A percentile compares a stretch with the other conserved stretches of the same genome.
These are phyloP conservation scores for Aspergillus brasiliensis DNA, from an alignment of 2,329 filamentous ascomycete species.

Conservation along the genomic window DNA sequence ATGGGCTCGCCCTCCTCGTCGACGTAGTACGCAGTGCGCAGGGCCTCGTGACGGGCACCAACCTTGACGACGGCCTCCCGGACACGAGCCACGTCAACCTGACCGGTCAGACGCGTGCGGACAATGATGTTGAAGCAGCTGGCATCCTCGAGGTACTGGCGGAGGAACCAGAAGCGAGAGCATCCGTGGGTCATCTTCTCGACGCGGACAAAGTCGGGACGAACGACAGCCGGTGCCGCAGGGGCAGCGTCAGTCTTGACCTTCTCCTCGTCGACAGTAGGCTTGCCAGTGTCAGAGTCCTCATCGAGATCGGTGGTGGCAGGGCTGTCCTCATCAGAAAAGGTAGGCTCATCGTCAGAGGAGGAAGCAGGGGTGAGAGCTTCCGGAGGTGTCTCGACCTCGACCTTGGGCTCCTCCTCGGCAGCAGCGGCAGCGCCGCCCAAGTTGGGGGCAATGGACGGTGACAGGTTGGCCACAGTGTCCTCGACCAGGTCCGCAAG, in stretches of 20 bases:
- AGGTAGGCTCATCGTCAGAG: too few relatives aligned
- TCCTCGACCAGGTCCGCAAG: background rate
- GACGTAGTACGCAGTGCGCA: background rate
- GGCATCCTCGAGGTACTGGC: slow-evolving; percentile 18
- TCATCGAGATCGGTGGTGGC: background rate
- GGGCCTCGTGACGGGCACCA: background rate
- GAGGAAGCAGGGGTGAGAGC: too few relatives aligned
- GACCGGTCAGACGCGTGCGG: background rate
- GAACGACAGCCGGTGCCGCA: background rate
- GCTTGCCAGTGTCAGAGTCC: background rate
- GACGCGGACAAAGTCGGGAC: background rate
- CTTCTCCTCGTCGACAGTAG: background rate
- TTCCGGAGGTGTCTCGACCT: background rate
- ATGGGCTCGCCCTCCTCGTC: background rate
- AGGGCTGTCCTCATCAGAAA: too few relatives aligned
- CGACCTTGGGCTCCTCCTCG: background rate
- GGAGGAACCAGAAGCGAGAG: background rate
- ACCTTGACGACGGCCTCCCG: background rate
- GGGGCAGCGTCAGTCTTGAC: background rate
- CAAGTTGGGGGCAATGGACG: background rate
- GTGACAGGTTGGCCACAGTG: background rate
- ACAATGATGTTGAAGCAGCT: slow-evolving; percentile 13
- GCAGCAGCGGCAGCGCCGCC: background rate
- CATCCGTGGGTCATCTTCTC: background rate
- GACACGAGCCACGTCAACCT: background rate